Conservation (phyloP, 2,329 filamentous ascomycete species). For the Colletotrichum gloeosporioides region DNA sequence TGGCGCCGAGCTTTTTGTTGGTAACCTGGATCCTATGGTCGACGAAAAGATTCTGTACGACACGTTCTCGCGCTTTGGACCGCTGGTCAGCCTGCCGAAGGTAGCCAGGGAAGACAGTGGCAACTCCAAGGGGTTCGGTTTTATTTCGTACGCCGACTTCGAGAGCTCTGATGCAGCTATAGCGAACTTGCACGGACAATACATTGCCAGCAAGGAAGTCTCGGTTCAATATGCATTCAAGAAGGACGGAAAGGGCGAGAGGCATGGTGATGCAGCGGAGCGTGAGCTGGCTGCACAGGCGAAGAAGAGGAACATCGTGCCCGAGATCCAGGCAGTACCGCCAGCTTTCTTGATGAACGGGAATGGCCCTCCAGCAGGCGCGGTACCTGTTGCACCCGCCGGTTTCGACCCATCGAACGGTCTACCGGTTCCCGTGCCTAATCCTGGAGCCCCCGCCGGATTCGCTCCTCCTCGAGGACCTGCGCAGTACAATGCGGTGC, state of each 20-base stretch:
- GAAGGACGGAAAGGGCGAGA: constrained; percentile 96
- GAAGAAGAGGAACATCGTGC: constrained; percentile 90
- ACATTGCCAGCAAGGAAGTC: constrained; percentile 95
- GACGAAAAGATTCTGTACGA: constrained; percentile 97
- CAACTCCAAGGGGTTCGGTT: constrained; percentile 93
- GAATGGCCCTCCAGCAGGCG: constrained; percentile 27
- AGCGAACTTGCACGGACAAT: constrained; percentile 92
- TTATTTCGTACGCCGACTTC: constrained; percentile 92
- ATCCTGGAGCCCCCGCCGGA: constrained; percentile 34
- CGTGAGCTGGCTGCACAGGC: constrained; percentile 89
- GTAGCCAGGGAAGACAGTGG: constrained; percentile 89
- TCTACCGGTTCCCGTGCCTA: constrained; percentile 25
- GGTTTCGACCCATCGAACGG: constrained; percentile 39
- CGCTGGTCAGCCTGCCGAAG: constrained; percentile 84
- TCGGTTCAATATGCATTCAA: constrained; percentile 99
- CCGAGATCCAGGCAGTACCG: constrained; percentile 78
- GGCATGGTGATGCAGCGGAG: constrained; percentile 94
- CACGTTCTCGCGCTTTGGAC: constrained; percentile 90
- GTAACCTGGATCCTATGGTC: constrained; percentile 92
- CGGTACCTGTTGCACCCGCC: constrained; percentile 25
- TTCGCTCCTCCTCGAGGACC: constrained; percentile 43
- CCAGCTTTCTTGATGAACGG: constrained; percentile 68
- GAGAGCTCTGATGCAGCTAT: constrained; percentile 93
- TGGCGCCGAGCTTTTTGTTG: constrained; percentile 95
- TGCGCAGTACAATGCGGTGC: constrained; percentile 34